Evolutionary conservation across 208 protist species (phyloP), one percentile per base, ranked within the genome.

Genomic region (Trypanosoma caninum): DNA sequence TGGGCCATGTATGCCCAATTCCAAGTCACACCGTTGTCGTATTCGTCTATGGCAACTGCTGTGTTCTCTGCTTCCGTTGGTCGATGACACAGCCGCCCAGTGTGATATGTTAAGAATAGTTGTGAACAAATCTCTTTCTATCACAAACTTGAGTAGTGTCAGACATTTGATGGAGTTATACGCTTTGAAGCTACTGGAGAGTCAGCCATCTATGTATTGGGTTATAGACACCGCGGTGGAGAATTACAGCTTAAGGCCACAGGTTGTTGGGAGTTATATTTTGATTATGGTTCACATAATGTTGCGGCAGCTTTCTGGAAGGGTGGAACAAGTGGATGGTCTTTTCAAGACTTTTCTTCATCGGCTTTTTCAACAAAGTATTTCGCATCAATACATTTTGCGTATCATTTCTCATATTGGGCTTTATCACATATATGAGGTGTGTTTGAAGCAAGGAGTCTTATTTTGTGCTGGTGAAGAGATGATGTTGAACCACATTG

Each of bases 1-100:
- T 52, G 82, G 88, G 73, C 86, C 89, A 20, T 95, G 89, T 68
- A 94, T 93, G 87, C 90, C 90, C 28, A 96, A 96, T 72, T 91
- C 81, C n/a, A 74, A 72, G 28, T 72, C 87, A 20, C 90, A 96
- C 71, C 90, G 87, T 37, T 77, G 64, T 30, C 87, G 90, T 54
- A 74, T 96, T 55, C 84, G 90, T 37, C 65, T 94, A 16, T 96
- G 90, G 87, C 90, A 96, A 65, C 73, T 94, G n/a, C 59, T 93
- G 3, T 87, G 78, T 40, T 69, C 81, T 22, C 48, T 96, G 51
- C 59, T 88, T 42, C 87, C 87, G 1, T 70, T 80, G 44, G 50
- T 95, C 34, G 30, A 57, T 13, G 48, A 25, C 23, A 25, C 37
- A 20, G 41, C 34, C 20, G 46, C 50, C 38, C 64, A 83, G 35